Evolutionary conservation across 2,329 filamentous ascomycete genomes (phyloP), one percentile per base, ranked within the genome.

Genomic region (Parastagonospora nodorum): DNA sequence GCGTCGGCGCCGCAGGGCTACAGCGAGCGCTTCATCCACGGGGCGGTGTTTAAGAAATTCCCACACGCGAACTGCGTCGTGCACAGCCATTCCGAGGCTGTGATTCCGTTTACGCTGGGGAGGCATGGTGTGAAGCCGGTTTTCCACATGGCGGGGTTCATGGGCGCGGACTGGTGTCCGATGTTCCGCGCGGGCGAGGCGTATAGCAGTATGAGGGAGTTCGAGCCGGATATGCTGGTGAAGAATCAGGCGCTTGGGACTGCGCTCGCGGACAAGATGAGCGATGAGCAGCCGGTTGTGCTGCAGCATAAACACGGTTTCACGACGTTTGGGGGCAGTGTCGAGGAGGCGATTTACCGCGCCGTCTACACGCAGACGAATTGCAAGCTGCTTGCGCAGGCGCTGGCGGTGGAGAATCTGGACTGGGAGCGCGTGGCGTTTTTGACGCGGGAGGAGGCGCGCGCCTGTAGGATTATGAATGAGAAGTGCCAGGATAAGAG

Each of bases 301-400:
- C 47, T 74, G 42, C 76, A 77, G 69, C 71, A 75, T 10, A 75
- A 75, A 8, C 76, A 78, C 43, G 77, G 77, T 0, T 78, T 78
- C 40, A 77, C 76, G 1, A 69, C 67, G 29, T 61, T 74, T 5
- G 77, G 73, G 0, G 49, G 48, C 0, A 64, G 52, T 5, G 68
- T 78, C n/a, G 68, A 77, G 45, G 68, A 76, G 45, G 74, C 72
- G 5, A 73, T 78, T 3, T 77, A 72, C 48, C 66, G 73, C 19
- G 70, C 75, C 0, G 63, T 78, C 15, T 78, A 74, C 42, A 74
- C 71, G n/a, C 64, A 67, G 53, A 63, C 55, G 10, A 71, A 69
- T 24, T 68, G 63, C 32, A 67, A 71, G 4, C 48, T 74, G 9
- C 52, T 77, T 8, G 68, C 72, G 19, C 69, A 69, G 2, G 68